Evolutionary conservation across 441 rosid species (phyloP).

Genomic region (Kokia cookei): DNA sequence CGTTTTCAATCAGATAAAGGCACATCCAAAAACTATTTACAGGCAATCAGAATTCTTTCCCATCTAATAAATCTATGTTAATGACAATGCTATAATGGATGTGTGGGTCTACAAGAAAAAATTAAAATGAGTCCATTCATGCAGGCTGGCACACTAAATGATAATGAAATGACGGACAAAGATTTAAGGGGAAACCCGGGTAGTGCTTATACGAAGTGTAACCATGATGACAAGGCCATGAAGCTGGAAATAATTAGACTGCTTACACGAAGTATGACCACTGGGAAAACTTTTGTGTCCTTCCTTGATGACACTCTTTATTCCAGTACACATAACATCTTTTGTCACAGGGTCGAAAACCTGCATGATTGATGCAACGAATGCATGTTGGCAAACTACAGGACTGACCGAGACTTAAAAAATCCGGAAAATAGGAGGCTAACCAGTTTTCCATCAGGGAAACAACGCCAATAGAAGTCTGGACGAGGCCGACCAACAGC

Average conservation of each 20-base stretch:
- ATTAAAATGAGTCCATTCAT: background rate
- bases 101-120: background rate
- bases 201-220: background rate
- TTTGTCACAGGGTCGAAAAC: slow-evolving; percentile 50
- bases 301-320: slow-evolving; percentile 59
- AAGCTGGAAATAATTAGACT: slow-evolving; percentile 3
- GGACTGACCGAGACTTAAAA: background rate
- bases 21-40: background rate
- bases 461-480: slow-evolving; percentile 80
- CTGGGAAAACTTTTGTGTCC: slow-evolving; percentile 94
- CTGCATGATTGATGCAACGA: slow-evolving; percentile 18
- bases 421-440: slow-evolving; percentile 9
- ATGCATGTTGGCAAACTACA: slow-evolving; percentile 5
- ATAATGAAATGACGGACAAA: background rate
- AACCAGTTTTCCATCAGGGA: slow-evolving; percentile 81
- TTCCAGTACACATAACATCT: slow-evolving; percentile 65
- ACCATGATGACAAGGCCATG: background rate
- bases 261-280: slow-evolving; percentile 87
- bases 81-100: background rate
- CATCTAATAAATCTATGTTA: background rate
- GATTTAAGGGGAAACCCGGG: background rate
- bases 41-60: background rate
- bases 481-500: slow-evolving; percentile 81
- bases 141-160: background rate
- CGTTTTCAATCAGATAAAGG: background rate